Conservation (phyloP, 345 rosid genomes). For the Pistacia integerrima region DNA sequence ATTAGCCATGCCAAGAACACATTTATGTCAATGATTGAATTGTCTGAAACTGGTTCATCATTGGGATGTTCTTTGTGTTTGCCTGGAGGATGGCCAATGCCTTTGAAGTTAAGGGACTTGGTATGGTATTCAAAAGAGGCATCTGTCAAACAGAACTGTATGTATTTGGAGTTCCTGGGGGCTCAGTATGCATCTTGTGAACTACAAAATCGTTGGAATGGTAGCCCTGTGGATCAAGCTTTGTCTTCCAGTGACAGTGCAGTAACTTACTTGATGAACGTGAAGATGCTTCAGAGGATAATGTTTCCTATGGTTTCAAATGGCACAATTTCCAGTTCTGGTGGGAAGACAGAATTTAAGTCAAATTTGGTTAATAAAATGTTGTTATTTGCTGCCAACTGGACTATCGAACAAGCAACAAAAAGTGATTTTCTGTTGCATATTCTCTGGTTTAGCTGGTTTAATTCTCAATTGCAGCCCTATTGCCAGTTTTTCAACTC, state of each 20-base stretch:
- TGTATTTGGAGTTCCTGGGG: slow-evolving; percentile 78
- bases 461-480: slow-evolving; percentile 54
- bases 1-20: slow-evolving; percentile 51
- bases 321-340: slow-evolving; percentile 11
- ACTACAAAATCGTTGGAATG: slow-evolving; percentile 26
- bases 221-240: slow-evolving; percentile 24
- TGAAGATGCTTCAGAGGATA: slow-evolving; percentile 30
- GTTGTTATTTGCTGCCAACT: slow-evolving; percentile 69
- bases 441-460: slow-evolving; percentile 70
- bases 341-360: slow-evolving; percentile 24
- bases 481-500: slow-evolving; percentile 40
- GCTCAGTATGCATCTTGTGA: slow-evolving; percentile 55
- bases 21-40: slow-evolving; percentile 45
- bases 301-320: slow-evolving; percentile 50
- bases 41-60: slow-evolving; percentile 30
- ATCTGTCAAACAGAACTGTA: slow-evolving; percentile 73
- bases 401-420: slow-evolving; percentile 86
- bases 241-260: slow-evolving; percentile 25
- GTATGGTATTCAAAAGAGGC: slow-evolving; percentile 64
- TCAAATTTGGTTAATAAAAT: slow-evolving; percentile 44
- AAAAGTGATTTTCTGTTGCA: slow-evolving; percentile 66
- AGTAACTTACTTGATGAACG: slow-evolving; percentile 37
- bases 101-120: slow-evolving; percentile 60
- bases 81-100: slow-evolving; percentile 92
- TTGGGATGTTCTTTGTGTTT: slow-evolving; percentile 44